Percentiles rank a stretch among this genome's conserved stretches.
Conservation (phyloP, 371 early-diverging fungal genomes). For the Zychaea mexicana region DNA sequence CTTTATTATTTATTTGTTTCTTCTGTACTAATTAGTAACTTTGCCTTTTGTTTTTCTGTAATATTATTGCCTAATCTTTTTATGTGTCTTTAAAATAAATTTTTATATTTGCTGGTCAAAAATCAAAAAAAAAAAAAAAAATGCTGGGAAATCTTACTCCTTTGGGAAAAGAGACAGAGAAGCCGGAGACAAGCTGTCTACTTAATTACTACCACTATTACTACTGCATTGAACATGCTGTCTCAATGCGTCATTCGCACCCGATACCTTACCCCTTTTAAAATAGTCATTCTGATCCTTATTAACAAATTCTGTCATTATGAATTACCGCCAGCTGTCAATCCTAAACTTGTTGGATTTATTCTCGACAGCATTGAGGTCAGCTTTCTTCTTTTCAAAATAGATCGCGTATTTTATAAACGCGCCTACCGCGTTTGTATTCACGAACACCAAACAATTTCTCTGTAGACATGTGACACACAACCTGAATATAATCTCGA, state of each 20-base stretch:
- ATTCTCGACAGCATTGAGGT: constrained; percentile 20
- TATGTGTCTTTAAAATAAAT: too few relatives aligned
- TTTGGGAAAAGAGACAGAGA: too few relatives aligned
- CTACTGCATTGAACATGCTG: constrained; percentile 8
- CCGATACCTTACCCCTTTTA: constrained; percentile 22
- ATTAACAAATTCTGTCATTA: constrained; percentile 16
- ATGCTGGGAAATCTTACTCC: too few relatives aligned
- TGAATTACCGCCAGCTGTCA: constrained; percentile 9
- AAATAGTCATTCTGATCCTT: constrained; percentile 18
- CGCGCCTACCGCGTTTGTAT: too few relatives aligned
- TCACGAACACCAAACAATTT: too few relatives aligned
- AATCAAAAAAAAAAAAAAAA: too few relatives aligned
- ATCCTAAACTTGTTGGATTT: constrained; percentile 12
- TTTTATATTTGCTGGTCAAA: too few relatives aligned
- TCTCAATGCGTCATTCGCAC: constrained; percentile 15
- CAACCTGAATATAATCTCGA: constrained; percentile 3
- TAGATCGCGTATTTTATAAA: neutral
- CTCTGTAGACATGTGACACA: constrained; percentile 13
- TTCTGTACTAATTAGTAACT: neutral
- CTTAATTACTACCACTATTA: too few relatives aligned
- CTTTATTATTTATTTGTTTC: neutral
- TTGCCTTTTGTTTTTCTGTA: neutral
- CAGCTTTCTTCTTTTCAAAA: too few relatives aligned
- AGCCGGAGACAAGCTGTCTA: too few relatives aligned
- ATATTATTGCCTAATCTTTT: too few relatives aligned